These are phyloP conservation scores for Saccharomycopsis fibuligera DNA, from an alignment of 805 yeast species.

Conservation along the genomic window DNA sequence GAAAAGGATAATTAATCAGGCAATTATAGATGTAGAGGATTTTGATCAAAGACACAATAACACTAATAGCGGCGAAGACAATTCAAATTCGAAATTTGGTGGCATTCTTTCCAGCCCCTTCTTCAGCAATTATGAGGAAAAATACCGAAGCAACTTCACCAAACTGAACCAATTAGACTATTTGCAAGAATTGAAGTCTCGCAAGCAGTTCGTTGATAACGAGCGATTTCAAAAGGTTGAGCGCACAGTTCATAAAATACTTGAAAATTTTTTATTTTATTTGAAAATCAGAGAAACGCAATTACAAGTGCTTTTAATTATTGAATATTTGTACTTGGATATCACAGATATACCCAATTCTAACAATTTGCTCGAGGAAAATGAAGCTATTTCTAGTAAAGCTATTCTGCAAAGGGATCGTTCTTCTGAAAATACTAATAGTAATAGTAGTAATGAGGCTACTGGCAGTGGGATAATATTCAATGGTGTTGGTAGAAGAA, in stretches of 20 bases:
- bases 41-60: slow-evolving; percentile 11
- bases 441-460: not conserved
- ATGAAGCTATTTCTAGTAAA: not conserved
- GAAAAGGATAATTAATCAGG: not conserved
- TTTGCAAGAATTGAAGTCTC: not conserved
- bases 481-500: no score
- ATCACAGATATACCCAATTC: slow-evolving; percentile 10
- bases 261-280: slow-evolving; percentile 9
- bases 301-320: slow-evolving; percentile 13
- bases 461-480: no score
- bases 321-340: slow-evolving; percentile 11
- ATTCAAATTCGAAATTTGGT: no score
- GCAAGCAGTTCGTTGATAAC: not conserved
- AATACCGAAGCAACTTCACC: not conserved
- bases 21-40: slow-evolving; percentile 1
- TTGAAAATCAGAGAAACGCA: slow-evolving; percentile 21
- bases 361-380: not conserved
- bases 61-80: not conserved
- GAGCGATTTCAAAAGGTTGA: not conserved
- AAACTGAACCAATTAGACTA: not conserved
- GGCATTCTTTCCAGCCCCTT: not conserved
- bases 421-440: not conserved
- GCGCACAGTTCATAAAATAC: not conserved
- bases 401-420: no score
- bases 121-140: not conserved